Evolutionary conservation across 768 basidiomycete genomes (phyloP).

Genomic region (Pleurotus citrinopileatus): DNA sequence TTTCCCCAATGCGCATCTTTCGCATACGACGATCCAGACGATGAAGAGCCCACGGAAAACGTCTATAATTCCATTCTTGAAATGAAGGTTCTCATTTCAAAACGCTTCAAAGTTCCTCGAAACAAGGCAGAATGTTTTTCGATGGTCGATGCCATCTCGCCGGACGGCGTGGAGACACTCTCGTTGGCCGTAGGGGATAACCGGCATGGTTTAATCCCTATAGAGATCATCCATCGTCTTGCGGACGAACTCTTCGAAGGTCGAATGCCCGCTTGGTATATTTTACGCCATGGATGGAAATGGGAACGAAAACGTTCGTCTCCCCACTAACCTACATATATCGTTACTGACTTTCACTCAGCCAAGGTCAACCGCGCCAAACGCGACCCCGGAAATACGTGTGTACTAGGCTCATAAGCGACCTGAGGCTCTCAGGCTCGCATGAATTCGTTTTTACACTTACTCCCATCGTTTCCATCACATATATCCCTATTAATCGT

Average conservation of each 20-base stretch:
- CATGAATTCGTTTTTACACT: too few relatives aligned
- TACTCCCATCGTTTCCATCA: too few relatives aligned
- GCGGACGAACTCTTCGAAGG: not conserved
- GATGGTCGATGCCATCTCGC: not conserved
- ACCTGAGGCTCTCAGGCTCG: too few relatives aligned
- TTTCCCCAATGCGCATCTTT: not conserved
- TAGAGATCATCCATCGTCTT: not conserved
- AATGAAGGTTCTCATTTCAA: not conserved
- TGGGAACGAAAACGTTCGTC: too few relatives aligned
- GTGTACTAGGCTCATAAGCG: too few relatives aligned
- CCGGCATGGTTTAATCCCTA: not conserved
- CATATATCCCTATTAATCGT: too few relatives aligned
- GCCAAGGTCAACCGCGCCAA: too few relatives aligned
- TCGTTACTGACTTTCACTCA: too few relatives aligned
- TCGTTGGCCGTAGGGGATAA: not conserved
- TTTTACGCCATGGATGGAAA: not conserved
- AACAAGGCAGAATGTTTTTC: not conserved
- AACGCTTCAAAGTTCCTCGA: not conserved
- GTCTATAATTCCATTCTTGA: not conserved
- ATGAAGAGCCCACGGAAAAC: not conserved
- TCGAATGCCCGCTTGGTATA: not conserved
- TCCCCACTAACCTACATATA: too few relatives aligned
- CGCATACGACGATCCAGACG: not conserved
- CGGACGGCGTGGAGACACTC: not conserved
- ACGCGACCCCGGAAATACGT: too few relatives aligned